Percentiles rank a stretch among this genome's conserved stretches.
Conservation (phyloP, 148 eudicot species). For the Rhododendron williamsianum region DNA sequence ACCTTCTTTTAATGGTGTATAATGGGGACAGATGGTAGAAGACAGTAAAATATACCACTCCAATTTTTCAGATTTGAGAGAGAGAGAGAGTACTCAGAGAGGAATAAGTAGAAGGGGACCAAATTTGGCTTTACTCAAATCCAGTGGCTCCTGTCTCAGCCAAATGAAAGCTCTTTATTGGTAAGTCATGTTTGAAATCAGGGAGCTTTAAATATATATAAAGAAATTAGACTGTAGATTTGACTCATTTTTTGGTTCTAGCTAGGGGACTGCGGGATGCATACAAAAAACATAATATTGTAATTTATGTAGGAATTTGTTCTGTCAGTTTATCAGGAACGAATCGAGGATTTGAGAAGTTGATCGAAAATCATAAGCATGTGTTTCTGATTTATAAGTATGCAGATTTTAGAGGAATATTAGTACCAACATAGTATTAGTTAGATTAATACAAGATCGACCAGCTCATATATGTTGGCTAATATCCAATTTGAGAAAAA, state of each 20-base stretch:
- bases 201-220: background rate
- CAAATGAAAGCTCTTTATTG: background rate
- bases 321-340: background rate
- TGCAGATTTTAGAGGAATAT: background rate
- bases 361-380: background rate
- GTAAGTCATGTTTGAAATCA: background rate
- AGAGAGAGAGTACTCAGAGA: conserved; percentile 19
- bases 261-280: background rate
- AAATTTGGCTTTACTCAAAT: conserved; percentile 33
- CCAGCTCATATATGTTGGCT: background rate
- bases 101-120: conserved; percentile 25
- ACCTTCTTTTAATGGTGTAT: conserved; percentile 38
- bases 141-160: conserved; percentile 36
- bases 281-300: background rate
- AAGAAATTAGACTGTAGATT: background rate
- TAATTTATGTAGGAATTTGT: background rate
- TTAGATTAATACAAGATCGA: background rate
- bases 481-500: background rate
- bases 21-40: conserved; percentile 33
- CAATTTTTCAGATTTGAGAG: conserved; percentile 21
- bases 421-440: background rate
- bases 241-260: background rate
- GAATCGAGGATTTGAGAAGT: conserved; percentile 4
- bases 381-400: background rate
- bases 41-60: conserved; percentile 33